Base-by-base conservation (phyloP, 371 early-diverging fungal species). In the Capillidium heterosporum region DNA sequence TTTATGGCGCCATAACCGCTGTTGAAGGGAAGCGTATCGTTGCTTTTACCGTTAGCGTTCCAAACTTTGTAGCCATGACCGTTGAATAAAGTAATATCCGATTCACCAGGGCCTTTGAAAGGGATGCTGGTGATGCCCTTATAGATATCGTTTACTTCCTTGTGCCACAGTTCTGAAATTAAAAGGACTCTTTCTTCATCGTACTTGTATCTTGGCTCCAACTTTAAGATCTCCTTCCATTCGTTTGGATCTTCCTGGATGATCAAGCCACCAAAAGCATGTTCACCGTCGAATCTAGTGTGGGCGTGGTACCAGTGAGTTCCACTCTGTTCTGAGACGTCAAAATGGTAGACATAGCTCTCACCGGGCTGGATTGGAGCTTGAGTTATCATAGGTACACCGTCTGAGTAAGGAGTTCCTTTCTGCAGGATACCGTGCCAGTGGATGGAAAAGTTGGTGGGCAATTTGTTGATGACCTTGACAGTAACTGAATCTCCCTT, bases 381-480 rank as follows among this genome's bases (percentile, higher is more conserved):
- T 56, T 73, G 73, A 2, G 68, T 69, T 1, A 73, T 55, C 31
- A 62, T 62, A 19, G 73, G 71, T 17, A 71, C 65, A 28, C 73
- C 73, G 39, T 73, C 73, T 0, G 70, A 57, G 48, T 65, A 68
- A 0, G 44, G 35, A 2, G 70, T 63, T 1, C 68, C 68, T 1
- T 66, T 57, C 39, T 71, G 70, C 17, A 63, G 61, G 17, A 71
- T 69, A 40, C 73, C 73, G 40, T 73, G 71, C 26, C 59, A 70
- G 52, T 73, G 73, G 24, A 73, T 54, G 8, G 61, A 58, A 2
- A 57, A 52, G 21, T 67, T 64, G 2, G 35, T 43, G 5, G 17
- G 17, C 28, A 62, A n/a, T n/a, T 56, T 59, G 32, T 76, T 76
- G 0, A 46, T 58, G 21, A 75, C 63, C 2, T 56, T 49, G n/a